A percentile compares a stretch with the other conserved stretches of the same genome.
Evolutionary conservation across 2,329 filamentous ascomycete species (phyloP).

Genomic region (Fusarium sambucinum): DNA sequence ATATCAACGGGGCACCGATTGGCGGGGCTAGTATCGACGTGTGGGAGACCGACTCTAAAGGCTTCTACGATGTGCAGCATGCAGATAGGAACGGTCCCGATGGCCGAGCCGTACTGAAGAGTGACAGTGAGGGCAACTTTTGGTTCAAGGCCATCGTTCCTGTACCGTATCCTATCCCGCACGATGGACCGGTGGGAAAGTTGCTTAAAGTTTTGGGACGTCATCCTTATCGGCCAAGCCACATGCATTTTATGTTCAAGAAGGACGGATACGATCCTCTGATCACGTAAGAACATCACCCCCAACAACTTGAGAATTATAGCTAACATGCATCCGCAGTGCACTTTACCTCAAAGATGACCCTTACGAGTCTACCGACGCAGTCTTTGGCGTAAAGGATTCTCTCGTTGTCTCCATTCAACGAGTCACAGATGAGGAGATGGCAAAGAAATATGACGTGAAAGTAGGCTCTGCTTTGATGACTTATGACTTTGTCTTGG

Average conservation of each 20-base stretch:
- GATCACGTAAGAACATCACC: slow-evolving; percentile 8
- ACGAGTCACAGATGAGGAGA: background rate
- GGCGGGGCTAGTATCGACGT: slow-evolving; percentile 76
- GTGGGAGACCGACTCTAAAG: slow-evolving; percentile 82
- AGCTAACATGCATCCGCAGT: background rate
- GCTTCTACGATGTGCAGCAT: slow-evolving; percentile 82
- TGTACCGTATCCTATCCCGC: slow-evolving; percentile 86
- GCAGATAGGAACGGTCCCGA: slow-evolving; percentile 61
- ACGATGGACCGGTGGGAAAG: slow-evolving; percentile 85
- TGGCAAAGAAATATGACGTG: slow-evolving; percentile 18
- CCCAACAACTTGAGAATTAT: accelerated
- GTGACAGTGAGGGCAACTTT: slow-evolving; percentile 56
- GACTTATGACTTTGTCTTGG: slow-evolving; percentile 28
- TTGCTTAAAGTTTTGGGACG: slow-evolving; percentile 73
- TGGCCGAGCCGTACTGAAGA: slow-evolving; percentile 49
- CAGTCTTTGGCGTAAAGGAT: slow-evolving; percentile 29
- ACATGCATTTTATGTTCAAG: slow-evolving; percentile 91
- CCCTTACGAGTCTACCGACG: slow-evolving; percentile 27
- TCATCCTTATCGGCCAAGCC: slow-evolving; percentile 82
- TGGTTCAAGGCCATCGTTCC: slow-evolving; percentile 90
- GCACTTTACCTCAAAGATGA: slow-evolving; percentile 27
- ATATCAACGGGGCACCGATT: slow-evolving; percentile 70
- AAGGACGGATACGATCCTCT: slow-evolving; percentile 31
- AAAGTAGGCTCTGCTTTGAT: slow-evolving; percentile 6
- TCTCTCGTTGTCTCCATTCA: slow-evolving; percentile 18